Evolutionary conservation across 306 rosid species (phyloP).

Genomic region (Vigna hirtella): DNA sequence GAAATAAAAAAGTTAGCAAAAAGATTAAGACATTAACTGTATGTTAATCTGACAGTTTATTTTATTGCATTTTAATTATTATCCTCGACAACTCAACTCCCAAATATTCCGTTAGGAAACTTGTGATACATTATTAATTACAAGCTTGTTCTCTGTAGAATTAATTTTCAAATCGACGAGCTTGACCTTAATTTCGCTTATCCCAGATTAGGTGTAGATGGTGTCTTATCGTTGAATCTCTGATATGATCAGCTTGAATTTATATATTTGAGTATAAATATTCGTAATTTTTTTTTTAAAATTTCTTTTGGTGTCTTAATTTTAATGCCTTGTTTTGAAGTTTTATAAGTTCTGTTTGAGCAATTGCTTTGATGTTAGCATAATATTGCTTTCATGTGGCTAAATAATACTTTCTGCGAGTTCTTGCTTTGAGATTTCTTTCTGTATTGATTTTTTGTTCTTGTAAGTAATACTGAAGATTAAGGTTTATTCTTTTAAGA

Average conservation of each 20-base stretch:
- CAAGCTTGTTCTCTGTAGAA: conserved; percentile 6
- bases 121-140: background rate
- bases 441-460: background rate
- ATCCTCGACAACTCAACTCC: background rate
- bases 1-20: background rate
- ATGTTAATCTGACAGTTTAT: background rate
- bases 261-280: background rate
- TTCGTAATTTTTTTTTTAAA: background rate
- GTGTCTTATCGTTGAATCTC: conserved; percentile 1
- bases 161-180: background rate
- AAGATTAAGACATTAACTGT: background rate
- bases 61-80: background rate
- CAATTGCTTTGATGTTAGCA: background rate
- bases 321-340: conserved; percentile 4
- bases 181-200: conserved; percentile 26
- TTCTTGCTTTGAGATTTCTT: conserved; percentile 20
- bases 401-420: conserved; percentile 5
- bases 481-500: conserved; percentile 8
- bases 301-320: background rate
- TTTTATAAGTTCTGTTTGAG: conserved; percentile 26
- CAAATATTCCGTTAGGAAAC: conserved; percentile 4
- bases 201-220: conserved; percentile 19
- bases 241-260: conserved; percentile 9
- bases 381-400: conserved; percentile 5
- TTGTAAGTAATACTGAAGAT: conserved; percentile 1